Base-by-base conservation (phyloP, 352 stramenopile genomes). In the Globisporangium megalacanthum region DNA sequence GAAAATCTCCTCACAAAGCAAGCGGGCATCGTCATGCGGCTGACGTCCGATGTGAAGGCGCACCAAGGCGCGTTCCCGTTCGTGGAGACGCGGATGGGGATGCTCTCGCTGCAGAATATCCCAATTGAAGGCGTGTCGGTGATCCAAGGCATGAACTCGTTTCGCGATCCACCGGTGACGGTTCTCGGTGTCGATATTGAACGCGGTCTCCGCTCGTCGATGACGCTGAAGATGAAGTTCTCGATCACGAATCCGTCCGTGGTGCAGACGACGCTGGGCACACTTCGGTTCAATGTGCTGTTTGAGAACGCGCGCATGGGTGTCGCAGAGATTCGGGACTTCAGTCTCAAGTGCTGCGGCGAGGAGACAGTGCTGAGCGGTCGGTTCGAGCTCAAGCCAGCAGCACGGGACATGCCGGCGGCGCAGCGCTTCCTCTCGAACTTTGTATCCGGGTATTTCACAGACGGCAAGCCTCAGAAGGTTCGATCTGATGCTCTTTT, bases 361-460 rank as follows among this genome's bases (percentile, higher is more conserved):
- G 62, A 79, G 51, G 49, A 66, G 52, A 86, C 78, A 1, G 54
- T 87, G 56, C 52, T 94, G 19, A 58, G 45, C 1, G 84, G 82
- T 41, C 72, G 22, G 33, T 94, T 94, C 33, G 62, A 71, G 20
- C 89, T 88, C n/a, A 58, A 75, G 20, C 84, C 84, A 15, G 52
- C 54, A 0, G 31, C 33, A 9, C 44, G 42, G 2, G 76, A 87
- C 41, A 25, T 72, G 14, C 51, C 47, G 0, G 68, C 56, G 15
- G 68, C 79, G 11, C 62, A 74, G 35, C 72, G 54, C 35, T 94
- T 94, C 54, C 64, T 94, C n/a, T 94, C 84, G 3, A 90, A 91
- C 49, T 94, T 94, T 60, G 84, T 94, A 6, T 83, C 58, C 22
- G 84, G 84, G 3, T 93, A 88, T 65, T 93, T 89, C 51, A 91